These are phyloP conservation scores for Terfezia boudieri DNA, from an alignment of 495 filamentous ascomycete genomes.

Conservation along the genomic window DNA sequence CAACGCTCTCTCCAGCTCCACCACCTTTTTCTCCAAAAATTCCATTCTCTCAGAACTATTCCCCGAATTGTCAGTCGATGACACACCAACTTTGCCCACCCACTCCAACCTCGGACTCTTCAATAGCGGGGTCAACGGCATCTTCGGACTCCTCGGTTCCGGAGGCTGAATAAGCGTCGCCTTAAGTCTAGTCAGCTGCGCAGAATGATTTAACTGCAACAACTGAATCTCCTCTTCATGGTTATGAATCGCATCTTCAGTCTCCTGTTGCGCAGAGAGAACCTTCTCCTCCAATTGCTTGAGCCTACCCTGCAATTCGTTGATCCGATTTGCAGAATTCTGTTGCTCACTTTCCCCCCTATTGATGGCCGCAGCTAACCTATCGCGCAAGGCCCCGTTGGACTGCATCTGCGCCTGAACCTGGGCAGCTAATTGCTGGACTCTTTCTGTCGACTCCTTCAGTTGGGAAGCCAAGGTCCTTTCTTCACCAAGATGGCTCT, in stretches of 20 bases:
- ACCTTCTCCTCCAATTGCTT: slow-evolving; percentile 66
- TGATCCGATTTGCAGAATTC: slow-evolving; percentile 56
- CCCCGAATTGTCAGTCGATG: slow-evolving; percentile 37
- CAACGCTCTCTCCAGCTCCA: slow-evolving; percentile 65
- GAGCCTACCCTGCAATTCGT: slow-evolving; percentile 54
- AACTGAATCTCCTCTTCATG: slow-evolving; percentile 68
- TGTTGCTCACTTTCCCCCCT: slow-evolving; percentile 73
- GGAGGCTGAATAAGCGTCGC: slow-evolving; percentile 20
- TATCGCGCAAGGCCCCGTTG: slow-evolving; percentile 49
- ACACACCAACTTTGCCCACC: slow-evolving; percentile 23
- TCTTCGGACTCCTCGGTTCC: slow-evolving; percentile 25
- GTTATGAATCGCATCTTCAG: slow-evolving; percentile 56
- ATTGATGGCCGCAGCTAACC: slow-evolving; percentile 66
- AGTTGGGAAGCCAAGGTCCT: slow-evolving; percentile 41
- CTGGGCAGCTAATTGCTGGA: slow-evolving; percentile 52
- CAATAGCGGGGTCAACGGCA: slow-evolving; percentile 36
- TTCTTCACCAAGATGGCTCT: slow-evolving; percentile 40
- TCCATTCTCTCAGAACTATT: neutral
- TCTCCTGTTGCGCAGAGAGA: slow-evolving; percentile 57
- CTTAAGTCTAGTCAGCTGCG: slow-evolving; percentile 56
- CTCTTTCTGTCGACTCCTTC: slow-evolving; percentile 43
- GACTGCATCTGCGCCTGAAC: slow-evolving; percentile 51
- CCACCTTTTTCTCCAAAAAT: slow-evolving; percentile 44
- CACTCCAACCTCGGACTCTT: slow-evolving; percentile 21
- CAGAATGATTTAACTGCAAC: slow-evolving; percentile 54